Evolutionary conservation across 805 yeast species (phyloP).

Genomic region (Metschnikowia amazonensis): DNA sequence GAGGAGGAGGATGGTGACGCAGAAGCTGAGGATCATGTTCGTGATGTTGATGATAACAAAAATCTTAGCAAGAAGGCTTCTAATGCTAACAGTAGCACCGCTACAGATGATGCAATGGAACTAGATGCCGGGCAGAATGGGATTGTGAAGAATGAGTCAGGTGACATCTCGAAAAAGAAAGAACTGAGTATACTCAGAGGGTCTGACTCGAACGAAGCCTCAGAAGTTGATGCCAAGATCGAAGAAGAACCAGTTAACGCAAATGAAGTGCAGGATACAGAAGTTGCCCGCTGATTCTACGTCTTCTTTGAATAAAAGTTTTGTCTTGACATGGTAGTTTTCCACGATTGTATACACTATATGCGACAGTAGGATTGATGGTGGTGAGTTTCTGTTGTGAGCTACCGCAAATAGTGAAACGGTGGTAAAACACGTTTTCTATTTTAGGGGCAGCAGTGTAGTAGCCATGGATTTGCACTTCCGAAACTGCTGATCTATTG

Average conservation of each 20-base stretch:
- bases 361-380: neutral
- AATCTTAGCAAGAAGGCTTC: neutral
- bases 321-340: neutral
- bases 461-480: too few species aligned
- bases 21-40: slow-evolving; percentile 2
- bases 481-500: too few species aligned
- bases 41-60: slow-evolving; percentile 4
- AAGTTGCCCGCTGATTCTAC: neutral
- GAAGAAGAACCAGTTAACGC: neutral
- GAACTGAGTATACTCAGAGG: neutral
- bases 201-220: neutral
- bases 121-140: slow-evolving; percentile 2
- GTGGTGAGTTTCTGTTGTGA: too few species aligned
- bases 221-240: neutral
- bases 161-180: neutral
- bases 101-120: neutral
- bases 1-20: slow-evolving; percentile 11
- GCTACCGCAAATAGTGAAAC: too few species aligned
- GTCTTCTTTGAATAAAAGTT: neutral
- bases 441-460: too few species aligned
- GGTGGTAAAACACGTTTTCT: too few species aligned
- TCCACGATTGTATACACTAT: neutral
- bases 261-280: slow-evolving; percentile 4
- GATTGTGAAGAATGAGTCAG: neutral
- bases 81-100: neutral